These are phyloP conservation scores for Colletotrichum trifolii DNA, from an alignment of 2,329 filamentous ascomycete genomes.

Conservation along the genomic window DNA sequence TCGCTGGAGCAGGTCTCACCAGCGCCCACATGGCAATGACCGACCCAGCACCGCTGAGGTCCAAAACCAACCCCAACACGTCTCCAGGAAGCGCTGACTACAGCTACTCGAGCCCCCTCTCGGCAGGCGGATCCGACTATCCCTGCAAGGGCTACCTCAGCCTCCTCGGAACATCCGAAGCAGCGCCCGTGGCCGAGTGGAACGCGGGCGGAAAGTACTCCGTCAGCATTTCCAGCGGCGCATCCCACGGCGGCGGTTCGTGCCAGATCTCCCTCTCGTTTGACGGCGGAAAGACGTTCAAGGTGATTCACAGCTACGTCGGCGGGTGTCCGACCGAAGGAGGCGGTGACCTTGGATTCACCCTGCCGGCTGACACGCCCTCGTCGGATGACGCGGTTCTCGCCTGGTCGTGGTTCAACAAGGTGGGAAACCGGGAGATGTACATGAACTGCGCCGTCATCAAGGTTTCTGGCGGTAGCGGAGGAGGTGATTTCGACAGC, in stretches of 20 bases:
- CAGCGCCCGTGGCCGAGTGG: conserved; percentile 61
- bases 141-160: conserved; percentile 66
- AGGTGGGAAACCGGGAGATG: conserved; percentile 73
- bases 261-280: conserved; percentile 73
- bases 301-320: conserved; percentile 56
- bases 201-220: conserved; percentile 62
- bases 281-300: conserved; percentile 69
- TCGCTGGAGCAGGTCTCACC: not conserved
- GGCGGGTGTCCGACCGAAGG: conserved; percentile 48
- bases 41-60: conserved; percentile 44
- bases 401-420: conserved; percentile 74
- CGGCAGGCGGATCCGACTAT: conserved; percentile 64
- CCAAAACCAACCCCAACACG: conserved; percentile 40
- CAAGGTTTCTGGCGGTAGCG: conserved; percentile 51
- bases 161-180: conserved; percentile 43
- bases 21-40: conserved; percentile 46
- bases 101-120: conserved; percentile 68
- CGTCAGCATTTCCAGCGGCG: conserved; percentile 64
- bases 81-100: conserved; percentile 55
- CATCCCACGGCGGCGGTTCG: conserved; percentile 67
- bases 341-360: conserved; percentile 42
- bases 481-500: conserved; percentile 31
- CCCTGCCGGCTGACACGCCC: conserved; percentile 61
- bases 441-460: conserved; percentile 77
- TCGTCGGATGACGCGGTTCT: conserved; percentile 62